These are phyloP conservation scores for Hibiscus trionum DNA, from an alignment of 345 rosid species.

Conservation along the genomic window DNA sequence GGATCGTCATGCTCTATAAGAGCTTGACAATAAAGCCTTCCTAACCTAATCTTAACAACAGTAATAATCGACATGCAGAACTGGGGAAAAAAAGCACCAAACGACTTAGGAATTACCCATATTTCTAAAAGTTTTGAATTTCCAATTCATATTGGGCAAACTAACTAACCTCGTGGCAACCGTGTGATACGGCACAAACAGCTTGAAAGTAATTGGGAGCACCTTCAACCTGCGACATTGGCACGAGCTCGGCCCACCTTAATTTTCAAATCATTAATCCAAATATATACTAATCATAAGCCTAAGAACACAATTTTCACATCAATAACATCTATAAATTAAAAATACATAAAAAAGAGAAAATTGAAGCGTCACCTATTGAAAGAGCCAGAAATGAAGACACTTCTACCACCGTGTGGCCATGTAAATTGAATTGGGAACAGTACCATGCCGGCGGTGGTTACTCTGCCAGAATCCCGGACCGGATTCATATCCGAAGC, in stretches of 20 bases:
- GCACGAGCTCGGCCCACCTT: slow-evolving; percentile 55
- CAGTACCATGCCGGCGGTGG: neutral
- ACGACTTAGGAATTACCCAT: neutral
- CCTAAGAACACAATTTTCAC: neutral
- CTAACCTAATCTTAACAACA: neutral
- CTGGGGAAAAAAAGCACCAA: neutral
- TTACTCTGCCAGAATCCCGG: neutral
- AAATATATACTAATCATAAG: neutral
- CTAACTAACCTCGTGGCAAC: neutral
- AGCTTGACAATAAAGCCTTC: neutral
- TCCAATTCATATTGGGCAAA: neutral
- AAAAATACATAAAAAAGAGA: neutral
- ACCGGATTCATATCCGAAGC: neutral
- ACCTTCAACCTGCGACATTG: slow-evolving; percentile 64
- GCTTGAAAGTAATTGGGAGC: slow-evolving; percentile 59
- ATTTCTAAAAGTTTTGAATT: neutral
- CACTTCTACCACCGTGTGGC: neutral
- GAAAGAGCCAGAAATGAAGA: neutral
- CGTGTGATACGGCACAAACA: neutral
- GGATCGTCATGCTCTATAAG: neutral
- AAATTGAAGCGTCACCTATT: neutral
- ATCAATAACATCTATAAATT: neutral
- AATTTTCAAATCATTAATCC: neutral
- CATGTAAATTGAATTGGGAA: neutral
- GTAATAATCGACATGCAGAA: neutral